Base-by-base conservation (phyloP, 2,329 filamentous ascomycete species). In the Fusarium drepaniforme region DNA sequence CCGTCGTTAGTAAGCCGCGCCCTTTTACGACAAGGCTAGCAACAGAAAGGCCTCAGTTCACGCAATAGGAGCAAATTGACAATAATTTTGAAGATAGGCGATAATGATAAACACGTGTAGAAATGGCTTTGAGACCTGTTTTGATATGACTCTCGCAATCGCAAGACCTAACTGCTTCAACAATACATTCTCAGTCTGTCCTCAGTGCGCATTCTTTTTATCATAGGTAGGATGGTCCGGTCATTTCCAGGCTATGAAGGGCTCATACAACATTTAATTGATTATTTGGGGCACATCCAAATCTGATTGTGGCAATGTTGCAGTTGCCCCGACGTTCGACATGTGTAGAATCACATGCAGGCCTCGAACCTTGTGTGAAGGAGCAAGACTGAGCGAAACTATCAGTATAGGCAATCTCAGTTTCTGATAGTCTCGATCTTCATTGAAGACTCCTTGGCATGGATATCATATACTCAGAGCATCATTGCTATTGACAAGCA, bases 401-500 rank as follows among this genome's bases (percentile, higher is more conserved):
- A 1, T 44, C 3, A 15, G 23, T 23, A 23, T 21, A 46, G 12
- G n/a, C n/a, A 5, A 23, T 15, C 6, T 13, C 7, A 15, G 21
- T 4, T 46, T 7, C 21, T 23, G 5, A 4, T 0, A 1, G 5
- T 18, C 8, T 11, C 1, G 1, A 18, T 16, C 3, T 28, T 51
- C 9, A 28, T 51, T 11, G 0, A 28, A 8, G 2, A 8, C 8
- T 6, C 5, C 4, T 51, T 28, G 15, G 5, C 1, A 25, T 28
- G 3, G 30, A 11, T 1, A 3, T 5, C 30, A 33, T 2, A 33
- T 33, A 33, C 15, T 6, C 15, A 51, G 8, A 18, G 9, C 3
- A 18, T 51, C 8, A 4, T 25, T 11, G 15, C 13, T 8, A 7
- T 13, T 12, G 11, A 15, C 4, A 3, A 46, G 21, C 5, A 35